These are phyloP conservation scores for Mycocentrospora acerina DNA, from an alignment of 2,329 filamentous ascomycete genomes.

Conservation along the genomic window DNA sequence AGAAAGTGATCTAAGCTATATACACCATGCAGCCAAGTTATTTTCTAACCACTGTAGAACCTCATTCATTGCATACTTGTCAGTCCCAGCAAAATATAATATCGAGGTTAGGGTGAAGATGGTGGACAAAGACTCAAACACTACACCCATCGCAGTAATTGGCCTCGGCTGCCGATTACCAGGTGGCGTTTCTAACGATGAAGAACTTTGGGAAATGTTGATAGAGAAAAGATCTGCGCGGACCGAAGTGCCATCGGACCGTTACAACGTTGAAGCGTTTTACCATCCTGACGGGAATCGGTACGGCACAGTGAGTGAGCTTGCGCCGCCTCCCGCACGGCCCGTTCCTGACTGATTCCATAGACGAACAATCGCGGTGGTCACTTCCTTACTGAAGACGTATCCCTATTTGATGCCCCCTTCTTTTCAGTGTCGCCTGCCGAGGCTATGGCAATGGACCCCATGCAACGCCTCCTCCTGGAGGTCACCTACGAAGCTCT, in stretches of 20 bases:
- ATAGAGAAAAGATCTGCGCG: conserved; percentile 24
- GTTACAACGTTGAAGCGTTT: conserved; percentile 26
- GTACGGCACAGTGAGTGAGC: too few relatives aligned
- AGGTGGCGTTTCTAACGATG: conserved; percentile 21
- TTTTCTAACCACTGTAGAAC: too few relatives aligned
- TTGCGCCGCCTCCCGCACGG: too few relatives aligned
- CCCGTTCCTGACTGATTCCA: too few relatives aligned
- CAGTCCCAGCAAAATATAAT: too few relatives aligned
- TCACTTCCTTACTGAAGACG: conserved; percentile 18
- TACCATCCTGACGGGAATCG: conserved; percentile 17
- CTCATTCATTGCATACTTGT: too few relatives aligned
- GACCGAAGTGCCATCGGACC: conserved; percentile 24
- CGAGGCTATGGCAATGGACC: conserved; percentile 29
- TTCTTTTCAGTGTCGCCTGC: conserved; percentile 21
- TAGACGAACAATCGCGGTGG: not conserved
- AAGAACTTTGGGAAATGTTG: conserved; percentile 39
- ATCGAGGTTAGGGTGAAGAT: too few relatives aligned
- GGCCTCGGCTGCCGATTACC: conserved; percentile 40
- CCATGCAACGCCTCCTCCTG: conserved; percentile 24
- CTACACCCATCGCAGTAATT: conserved; percentile 29
- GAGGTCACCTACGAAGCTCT: conserved; percentile 27
- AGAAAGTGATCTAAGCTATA: too few relatives aligned
- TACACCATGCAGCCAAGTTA: too few relatives aligned
- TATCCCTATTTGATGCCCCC: conserved; percentile 19
- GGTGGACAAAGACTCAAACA: not conserved